A percentile compares a stretch with the other conserved stretches of the same genome.
Conservation (phyloP, 2,329 filamentous ascomycete species). For the Fusarium mundagurra region DNA sequence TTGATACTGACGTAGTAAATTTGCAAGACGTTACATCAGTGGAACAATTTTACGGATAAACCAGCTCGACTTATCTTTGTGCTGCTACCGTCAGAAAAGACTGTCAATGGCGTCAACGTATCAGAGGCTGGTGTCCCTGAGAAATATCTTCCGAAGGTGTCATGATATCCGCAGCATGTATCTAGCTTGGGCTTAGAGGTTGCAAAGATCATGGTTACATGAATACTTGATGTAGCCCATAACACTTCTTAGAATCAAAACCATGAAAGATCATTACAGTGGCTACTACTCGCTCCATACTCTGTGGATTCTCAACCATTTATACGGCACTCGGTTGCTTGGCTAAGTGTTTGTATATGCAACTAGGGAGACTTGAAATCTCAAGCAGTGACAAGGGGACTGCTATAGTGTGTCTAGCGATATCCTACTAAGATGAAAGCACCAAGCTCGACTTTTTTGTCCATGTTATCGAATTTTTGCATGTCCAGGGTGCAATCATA, state of each 20-base stretch:
- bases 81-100: neutral
- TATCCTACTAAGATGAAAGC: no score
- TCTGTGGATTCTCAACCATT: no score
- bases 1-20: neutral
- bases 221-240: neutral
- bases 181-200: fast-evolving
- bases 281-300: no score
- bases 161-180: neutral
- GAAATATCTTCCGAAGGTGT: neutral
- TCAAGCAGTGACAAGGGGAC: no score
- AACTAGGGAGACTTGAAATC: neutral
- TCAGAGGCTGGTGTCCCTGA: neutral
- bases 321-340: no score
- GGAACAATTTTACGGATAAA: neutral
- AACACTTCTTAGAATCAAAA: neutral
- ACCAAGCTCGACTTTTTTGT: no score
- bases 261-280: neutral
- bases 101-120: neutral
- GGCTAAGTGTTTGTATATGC: no score
- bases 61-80: neutral
- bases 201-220: fast-evolving
- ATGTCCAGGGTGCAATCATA: no score
- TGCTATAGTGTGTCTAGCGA: no score
- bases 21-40: neutral
- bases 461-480: no score